Base-by-base conservation (phyloP, 208 protist genomes). In the Acanthamoeba triangularis region DNA sequence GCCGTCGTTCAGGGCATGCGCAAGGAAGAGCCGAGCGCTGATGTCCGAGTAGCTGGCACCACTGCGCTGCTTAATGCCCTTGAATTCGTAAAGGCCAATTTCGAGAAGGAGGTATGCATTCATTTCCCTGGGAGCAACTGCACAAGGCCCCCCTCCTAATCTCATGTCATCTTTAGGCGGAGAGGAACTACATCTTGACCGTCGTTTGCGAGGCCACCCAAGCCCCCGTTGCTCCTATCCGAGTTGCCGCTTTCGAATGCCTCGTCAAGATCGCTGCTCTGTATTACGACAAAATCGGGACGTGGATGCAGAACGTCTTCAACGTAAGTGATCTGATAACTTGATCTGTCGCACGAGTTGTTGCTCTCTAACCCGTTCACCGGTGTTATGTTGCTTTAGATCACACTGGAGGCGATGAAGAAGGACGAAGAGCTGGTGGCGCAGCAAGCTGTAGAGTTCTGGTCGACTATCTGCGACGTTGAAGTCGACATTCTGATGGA, bases 381-480 rank as follows among this genome's bases (percentile, higher is more conserved):
- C n/a, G n/a, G n/a, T 20, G 41, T 84, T 84, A 2, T 18, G 61
- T 54, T 59, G 54, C n/a, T 54, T 61, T 90, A 97, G 80, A 98
- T 99, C 65, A 99, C 99, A 20, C 97, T 98, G 11, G 96, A 96
- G 41, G 98, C 98, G 52, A 99, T 99, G 93, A 97, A 98, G 95
- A 97, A 97, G 49, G 99, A 99, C 95, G 97, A 98, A 49, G 99
- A 99, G 95, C 61, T 93, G 47, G 98, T 99, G 7, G 98, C 96
- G 30, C 97, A 99, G 93, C 99, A 99, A 97, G 99, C 99, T 8
- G 98, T 99, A 90, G 99, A 99, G 93, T 99, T 99, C 97, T 99
- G 99, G 99, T 98, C 98, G 47, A 98, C 98, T 30, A 98, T 99
- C 72, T 99, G 98, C 96, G 99, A 99, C 82, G 98, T 97, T 59